Evolutionary conservation across 768 basidiomycete species (phyloP).

Genomic region (Tricholoma terreum): DNA sequence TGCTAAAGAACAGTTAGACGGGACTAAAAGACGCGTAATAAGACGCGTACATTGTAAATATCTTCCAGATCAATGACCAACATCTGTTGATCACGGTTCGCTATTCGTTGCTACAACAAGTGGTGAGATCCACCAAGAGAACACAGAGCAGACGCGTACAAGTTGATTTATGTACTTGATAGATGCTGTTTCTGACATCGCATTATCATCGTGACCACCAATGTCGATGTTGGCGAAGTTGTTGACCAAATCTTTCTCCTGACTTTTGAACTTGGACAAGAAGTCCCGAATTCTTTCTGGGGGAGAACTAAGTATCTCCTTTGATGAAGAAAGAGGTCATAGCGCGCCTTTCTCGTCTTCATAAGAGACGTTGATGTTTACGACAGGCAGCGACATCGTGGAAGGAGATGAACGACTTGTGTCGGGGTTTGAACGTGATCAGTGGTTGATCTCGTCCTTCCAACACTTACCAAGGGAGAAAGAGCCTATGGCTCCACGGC

Average conservation of each 20-base stretch:
- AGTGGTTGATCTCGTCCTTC: not conserved
- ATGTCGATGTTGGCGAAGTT: slow-evolving; percentile 73
- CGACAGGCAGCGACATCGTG: slow-evolving; percentile 64
- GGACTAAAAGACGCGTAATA: not conserved
- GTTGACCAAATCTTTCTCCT: slow-evolving; percentile 62
- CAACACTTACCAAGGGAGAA: not conserved
- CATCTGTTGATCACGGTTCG: slow-evolving; percentile 91
- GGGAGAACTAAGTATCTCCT: slow-evolving; percentile 5
- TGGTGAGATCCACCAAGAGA: slow-evolving; percentile 17
- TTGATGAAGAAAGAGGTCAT: not conserved
- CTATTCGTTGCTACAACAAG: slow-evolving; percentile 72
- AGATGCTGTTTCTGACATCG: slow-evolving; percentile 34
- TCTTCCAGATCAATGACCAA: slow-evolving; percentile 89
- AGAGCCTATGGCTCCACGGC: not conserved
- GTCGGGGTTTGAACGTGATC: slow-evolving; percentile 35
- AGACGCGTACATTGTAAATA: slow-evolving; percentile 57
- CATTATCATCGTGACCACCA: slow-evolving; percentile 42
- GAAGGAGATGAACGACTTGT: slow-evolving; percentile 24
- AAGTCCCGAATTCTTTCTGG: slow-evolving; percentile 70
- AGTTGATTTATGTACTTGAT: slow-evolving; percentile 83
- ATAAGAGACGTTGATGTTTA: slow-evolving; percentile 63
- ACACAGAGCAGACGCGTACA: slow-evolving; percentile 44
- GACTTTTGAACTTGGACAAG: slow-evolving; percentile 62
- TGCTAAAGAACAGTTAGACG: slow-evolving; percentile 42
- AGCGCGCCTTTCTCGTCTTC: slow-evolving; percentile 65